phyloP scores from a whole-genome alignment of 768 basidiomycete genomes.

The Clathrus columnatus region DNA sequence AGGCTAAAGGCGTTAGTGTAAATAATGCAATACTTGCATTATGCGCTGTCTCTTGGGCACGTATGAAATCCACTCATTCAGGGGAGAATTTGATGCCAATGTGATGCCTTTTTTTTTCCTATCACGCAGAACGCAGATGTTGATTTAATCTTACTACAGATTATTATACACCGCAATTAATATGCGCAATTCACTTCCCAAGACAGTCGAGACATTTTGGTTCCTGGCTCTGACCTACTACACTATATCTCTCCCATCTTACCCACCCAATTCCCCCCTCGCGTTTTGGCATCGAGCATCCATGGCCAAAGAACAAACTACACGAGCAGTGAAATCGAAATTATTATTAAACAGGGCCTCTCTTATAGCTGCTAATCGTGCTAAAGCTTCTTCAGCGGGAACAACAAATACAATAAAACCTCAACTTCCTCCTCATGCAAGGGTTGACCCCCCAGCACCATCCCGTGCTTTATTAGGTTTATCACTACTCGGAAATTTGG shows the following conservation, averaged over 20 bases:
- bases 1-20: conserved; percentile 13
- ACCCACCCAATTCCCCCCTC: conserved; percentile 11
- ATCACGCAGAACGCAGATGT: background rate
- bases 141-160: conserved; percentile 5
- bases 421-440: background rate
- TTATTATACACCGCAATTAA: conserved; percentile 17
- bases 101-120: background rate
- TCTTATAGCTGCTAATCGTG: conserved; percentile 13
- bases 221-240: conserved; percentile 18
- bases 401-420: background rate
- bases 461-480: conserved; percentile 3
- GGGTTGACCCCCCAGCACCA: background rate
- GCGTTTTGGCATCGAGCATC: conserved; percentile 18
- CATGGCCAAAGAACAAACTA: conserved; percentile 15
- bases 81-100: background rate
- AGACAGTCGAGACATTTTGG: conserved; percentile 10
- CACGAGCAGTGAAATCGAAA: conserved; percentile 12
- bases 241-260: conserved; percentile 17
- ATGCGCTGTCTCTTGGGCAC: conserved; percentile 17
- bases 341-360: conserved; percentile 15
- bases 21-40: conserved; percentile 16
- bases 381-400: background rate
- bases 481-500: conserved; percentile 4
- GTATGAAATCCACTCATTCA: background rate
- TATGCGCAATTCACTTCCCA: conserved; percentile 13